Evolutionary conservation across 345 rosid species (phyloP).

Genomic region (Salix suchowensis): DNA sequence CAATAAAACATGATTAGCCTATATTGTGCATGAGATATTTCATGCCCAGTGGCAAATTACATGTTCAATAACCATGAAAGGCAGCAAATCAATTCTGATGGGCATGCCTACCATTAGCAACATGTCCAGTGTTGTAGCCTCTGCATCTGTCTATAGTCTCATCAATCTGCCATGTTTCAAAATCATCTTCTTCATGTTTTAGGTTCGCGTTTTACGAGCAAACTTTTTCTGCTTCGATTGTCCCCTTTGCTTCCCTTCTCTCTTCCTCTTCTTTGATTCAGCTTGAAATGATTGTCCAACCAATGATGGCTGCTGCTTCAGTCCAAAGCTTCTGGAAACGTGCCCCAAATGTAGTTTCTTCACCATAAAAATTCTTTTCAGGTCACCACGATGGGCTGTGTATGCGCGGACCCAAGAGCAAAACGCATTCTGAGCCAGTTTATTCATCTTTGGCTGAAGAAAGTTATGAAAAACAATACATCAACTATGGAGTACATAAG

Average conservation of each 20-base stretch:
- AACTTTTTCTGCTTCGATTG: conserved; percentile 17
- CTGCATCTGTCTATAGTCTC: not conserved
- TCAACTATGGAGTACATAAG: conserved; percentile 8
- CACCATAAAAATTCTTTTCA: conserved; percentile 73
- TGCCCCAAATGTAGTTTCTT: conserved; percentile 96
- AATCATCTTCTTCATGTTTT: not conserved
- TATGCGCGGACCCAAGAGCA: conserved; percentile 93
- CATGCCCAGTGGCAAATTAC: not conserved
- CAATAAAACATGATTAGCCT: not conserved
- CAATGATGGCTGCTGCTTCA: conserved; percentile 85
- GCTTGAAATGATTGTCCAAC: conserved; percentile 65
- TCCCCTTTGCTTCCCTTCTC: conserved; percentile 33
- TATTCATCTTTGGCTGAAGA: conserved; percentile 61
- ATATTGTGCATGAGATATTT: not conserved
- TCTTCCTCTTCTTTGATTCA: conserved; percentile 75
- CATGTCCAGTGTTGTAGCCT: not conserved
- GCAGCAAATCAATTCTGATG: not conserved
- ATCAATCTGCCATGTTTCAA: not conserved
- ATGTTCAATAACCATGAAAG: not conserved
- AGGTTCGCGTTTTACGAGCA: not conserved
- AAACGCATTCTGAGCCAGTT: conserved; percentile 71
- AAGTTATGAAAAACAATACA: conserved; percentile 7
- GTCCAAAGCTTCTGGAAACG: conserved; percentile 92
- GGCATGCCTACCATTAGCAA: not conserved
- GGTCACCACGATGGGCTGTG: conserved; percentile 86